Evolutionary conservation across 2,329 filamentous ascomycete species (phyloP).

Genomic region (Albophoma yamanashiensis): DNA sequence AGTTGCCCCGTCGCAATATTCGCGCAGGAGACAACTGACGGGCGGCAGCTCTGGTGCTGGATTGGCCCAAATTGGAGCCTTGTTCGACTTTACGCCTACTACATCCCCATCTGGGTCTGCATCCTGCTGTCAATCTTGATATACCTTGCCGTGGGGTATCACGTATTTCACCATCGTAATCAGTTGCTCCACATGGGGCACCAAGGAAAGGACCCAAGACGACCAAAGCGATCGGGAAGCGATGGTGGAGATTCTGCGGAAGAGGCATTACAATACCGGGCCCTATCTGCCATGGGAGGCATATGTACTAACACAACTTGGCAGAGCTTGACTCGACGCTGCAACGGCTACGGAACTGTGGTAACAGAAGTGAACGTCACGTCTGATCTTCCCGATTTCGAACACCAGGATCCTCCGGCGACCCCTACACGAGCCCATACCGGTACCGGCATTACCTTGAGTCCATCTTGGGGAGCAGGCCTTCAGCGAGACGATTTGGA

Average conservation of each 20-base stretch:
- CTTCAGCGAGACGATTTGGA: constrained; percentile 5
- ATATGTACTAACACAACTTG: constrained; percentile 7
- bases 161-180: constrained; percentile 48
- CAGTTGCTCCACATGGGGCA: constrained; percentile 34
- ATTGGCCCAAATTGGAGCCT: constrained; percentile 41
- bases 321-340: constrained; percentile 15
- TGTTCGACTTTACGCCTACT: constrained; percentile 48
- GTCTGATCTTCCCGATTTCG: constrained; percentile 11
- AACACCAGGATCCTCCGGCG: not conserved
- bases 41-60: constrained; percentile 47
- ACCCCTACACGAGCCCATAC: constrained; percentile 7
- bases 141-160: constrained; percentile 45
- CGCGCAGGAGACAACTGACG: not conserved
- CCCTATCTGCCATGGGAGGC: not conserved
- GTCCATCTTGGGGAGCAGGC: not conserved
- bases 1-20: constrained; percentile 9
- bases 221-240: constrained; percentile 12
- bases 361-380: constrained; percentile 40
- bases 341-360: constrained; percentile 32
- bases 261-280: constrained; percentile 14
- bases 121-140: constrained; percentile 43
- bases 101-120: constrained; percentile 50
- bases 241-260: constrained; percentile 21
- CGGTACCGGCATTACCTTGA: not conserved
- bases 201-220: constrained; percentile 12